Evolutionary conservation across 1,284 basidiomycete genomes (phyloP), one percentile per base, ranked within the genome.

Genomic region (Moesziomyces parantarcticus): DNA sequence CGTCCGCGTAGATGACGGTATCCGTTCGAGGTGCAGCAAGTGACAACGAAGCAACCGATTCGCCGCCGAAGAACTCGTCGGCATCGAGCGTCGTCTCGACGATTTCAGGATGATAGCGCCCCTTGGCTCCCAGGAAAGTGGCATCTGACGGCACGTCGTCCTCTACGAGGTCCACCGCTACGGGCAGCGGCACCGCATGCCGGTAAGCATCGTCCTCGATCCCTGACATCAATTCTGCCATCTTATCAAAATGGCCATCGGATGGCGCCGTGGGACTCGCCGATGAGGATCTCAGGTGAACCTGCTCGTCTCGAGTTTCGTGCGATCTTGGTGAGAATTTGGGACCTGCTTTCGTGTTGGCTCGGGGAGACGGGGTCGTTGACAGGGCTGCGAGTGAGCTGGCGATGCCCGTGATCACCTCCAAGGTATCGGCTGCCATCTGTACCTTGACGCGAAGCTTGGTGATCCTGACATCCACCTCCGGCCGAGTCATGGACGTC

Each of bases 71-170:
- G 58, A 81, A 60, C 87, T 87, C 63, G 87, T 86, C 42, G 85
- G 83, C 63, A 87, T 87, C 70, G 88, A 90, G 58, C 6, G 65
- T 57, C 13, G 63, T 56, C 80, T 91, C 89, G 69, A 91, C 88
- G 52, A 90, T 84, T 81, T 94, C 89, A 51, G 91, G 89, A 48
- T 75, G 67, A 11, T 70, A 77, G 16, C 68, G 61, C 11, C 58
- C 59, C 20, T 59, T 63, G 11, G 89, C 89, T 70, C 94, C 93
- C 25, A 97, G 87, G 78, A 94, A 98, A 76, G 94, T 92, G 36
- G 88, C 86, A 82, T 98, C 95, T 18, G 88, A 91, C 0, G 95
- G 95, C 13, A 98, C 86, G 80, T 98, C 94, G 79, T 98, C 96
- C 43, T 88, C 87, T 48, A 98, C 91, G 88, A 97, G 90, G 83